phyloP scores from a whole-genome alignment of 257 asterid genomes.

The Salvia hispanica region DNA sequence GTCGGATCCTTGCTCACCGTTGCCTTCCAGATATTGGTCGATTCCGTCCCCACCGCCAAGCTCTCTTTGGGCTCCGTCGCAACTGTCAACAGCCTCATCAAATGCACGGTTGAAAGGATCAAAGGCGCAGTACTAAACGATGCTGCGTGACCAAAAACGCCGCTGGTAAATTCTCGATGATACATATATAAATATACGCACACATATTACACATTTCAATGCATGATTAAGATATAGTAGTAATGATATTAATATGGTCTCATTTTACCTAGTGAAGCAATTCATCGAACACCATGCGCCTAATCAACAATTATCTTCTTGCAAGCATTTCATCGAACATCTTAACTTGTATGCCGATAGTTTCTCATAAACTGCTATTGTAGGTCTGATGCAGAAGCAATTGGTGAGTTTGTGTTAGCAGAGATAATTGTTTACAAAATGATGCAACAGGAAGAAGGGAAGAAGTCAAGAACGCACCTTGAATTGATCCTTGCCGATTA shows the following conservation, averaged over 20 bases:
- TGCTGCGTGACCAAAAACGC: slow-evolving; percentile 34
- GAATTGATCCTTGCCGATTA: slow-evolving; percentile 42
- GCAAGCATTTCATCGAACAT: neutral
- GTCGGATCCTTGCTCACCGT: slow-evolving; percentile 71
- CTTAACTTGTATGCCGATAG: neutral
- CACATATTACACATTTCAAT: no score
- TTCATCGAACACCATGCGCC: no score
- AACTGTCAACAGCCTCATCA: slow-evolving; percentile 74
- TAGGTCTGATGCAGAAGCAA: neutral
- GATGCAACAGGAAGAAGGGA: slow-evolving; percentile 27
- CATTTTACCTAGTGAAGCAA: no score
- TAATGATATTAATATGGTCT: no score
- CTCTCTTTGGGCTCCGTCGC: slow-evolving; percentile 78
- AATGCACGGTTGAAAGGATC: slow-evolving; percentile 80
- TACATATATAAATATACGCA: no score
- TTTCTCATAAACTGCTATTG: no score
- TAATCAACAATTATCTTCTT: neutral
- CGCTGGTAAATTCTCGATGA: neutral
- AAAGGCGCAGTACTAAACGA: slow-evolving; percentile 60
- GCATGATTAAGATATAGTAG: no score
- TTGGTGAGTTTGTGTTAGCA: neutral
- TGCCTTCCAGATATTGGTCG: slow-evolving; percentile 75
- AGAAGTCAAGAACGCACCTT: slow-evolving; percentile 62
- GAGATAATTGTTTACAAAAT: slow-evolving; percentile 25
- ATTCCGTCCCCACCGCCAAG: slow-evolving; percentile 74